Base-by-base conservation (phyloP, 1,284 basidiomycete genomes). In the Trichosporon inkin region DNA sequence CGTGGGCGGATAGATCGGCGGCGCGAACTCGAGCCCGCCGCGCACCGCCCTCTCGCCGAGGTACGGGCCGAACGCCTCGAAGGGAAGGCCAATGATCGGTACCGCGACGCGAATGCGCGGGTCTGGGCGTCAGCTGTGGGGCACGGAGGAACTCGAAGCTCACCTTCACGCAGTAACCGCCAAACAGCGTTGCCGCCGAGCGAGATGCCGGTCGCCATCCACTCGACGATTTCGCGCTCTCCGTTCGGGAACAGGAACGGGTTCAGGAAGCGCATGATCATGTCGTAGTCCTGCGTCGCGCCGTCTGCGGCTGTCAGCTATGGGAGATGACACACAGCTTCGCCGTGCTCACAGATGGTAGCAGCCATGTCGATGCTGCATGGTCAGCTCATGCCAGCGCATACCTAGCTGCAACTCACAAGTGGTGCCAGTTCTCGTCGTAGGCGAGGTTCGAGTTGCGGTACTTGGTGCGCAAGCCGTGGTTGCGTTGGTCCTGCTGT, bases 181-280 rank as follows among this genome's bases (percentile, higher is more conserved):
- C 82, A 84, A 3, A 57, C 60, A 6, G 58, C 52, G 70, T 65
- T 59, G 65, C 77, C 83, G 10, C 83, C 83, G 0, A 84, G 75
- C 3, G 79, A 80, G 57, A 82, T 78, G 7, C 83, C 83, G 0
- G 80, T 80, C 14, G 78, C 72, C 36, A 85, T 84, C 85, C 86
- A 94, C 61, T 85, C 82, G 3, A 79, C 81, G 40, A 95, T 83
- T 6, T 68, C 73, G 11, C 85, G 81, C 65, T 92, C 86, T 13
- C 81, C 85, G 19, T 80, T 70, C 0, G 90, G 90, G 71, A 88
- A 95, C 20, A 95, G 77, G 73, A 88, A 89, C 1, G 86, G 73
- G 0, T 87, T 84, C 2, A 95, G 80, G 70, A 90, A 88, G 72
- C 92, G 88, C 63, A 93, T 87, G 60, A 95, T 73, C 76, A 88